Evolutionary conservation across 2,329 filamentous ascomycete genomes (phyloP), one percentile per base, ranked within the genome.

Genomic region (Clarireedia homoeocarpa): DNA sequence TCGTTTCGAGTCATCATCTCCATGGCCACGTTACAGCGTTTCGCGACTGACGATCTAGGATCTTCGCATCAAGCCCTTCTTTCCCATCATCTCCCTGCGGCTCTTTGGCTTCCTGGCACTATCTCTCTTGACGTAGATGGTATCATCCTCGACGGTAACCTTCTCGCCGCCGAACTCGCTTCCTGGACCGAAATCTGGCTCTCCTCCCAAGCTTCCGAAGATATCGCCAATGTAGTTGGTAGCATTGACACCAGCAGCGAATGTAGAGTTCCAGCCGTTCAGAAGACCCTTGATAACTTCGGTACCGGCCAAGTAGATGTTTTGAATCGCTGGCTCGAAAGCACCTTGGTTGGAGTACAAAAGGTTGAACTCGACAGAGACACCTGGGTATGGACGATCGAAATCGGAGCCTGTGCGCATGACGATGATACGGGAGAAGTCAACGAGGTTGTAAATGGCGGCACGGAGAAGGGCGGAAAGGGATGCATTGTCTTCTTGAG

Each of bases 341-440:
- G 79, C 84, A 48, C 84, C 85, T 66, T 86, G 82, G 42, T 85
- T 71, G 0, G 76, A 71, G 42, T 78, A 75, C 40, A 81, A 75
- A 7, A 89, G 74, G 63, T 88, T 85, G 39, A 82, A 74, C 20
- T 77, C 75, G 7, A 81, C 76, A 0, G 77, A 74, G 6, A 79
- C 69, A 10, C 77, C 79, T 0, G 80, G 78, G 24, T 81, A 84
- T 0, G 84, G 84, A 5, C 86, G 80, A 67, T 89, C 86, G 65
- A 89, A 89, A 71, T 89, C 82, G 9, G 83, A 85, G 1, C 78
- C 83, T 65, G 83, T 83, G 27, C 86, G 78, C 77, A 89, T 81
- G 57, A 89, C 70, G 54, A 89, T 84, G 59, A 86, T 77, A 3
- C 86, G 78, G 5, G 74, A 69, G 69, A 86, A 89, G 67, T 89